Evolutionary conservation across 768 basidiomycete species (phyloP).

Genomic region (Podaxis carcinomalis): DNA sequence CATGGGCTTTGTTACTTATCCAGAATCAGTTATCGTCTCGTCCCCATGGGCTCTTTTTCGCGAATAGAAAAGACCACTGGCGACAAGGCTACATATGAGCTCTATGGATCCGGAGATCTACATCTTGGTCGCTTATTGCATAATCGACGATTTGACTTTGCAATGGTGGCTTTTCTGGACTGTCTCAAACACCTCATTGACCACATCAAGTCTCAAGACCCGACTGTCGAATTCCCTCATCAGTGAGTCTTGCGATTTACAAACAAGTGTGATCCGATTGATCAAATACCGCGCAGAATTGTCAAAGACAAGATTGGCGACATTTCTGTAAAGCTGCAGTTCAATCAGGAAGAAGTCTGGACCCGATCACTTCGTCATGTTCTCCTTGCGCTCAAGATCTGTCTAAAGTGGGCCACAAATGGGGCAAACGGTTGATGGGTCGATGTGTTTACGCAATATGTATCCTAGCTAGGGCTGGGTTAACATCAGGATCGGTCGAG

Average conservation of each 20-base stretch:
- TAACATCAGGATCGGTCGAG: no score
- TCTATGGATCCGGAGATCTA: conserved; percentile 93
- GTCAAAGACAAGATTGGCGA: conserved; percentile 95
- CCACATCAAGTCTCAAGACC: conserved; percentile 70
- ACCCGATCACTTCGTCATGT: conserved; percentile 91
- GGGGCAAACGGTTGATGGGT: conserved; percentile 57
- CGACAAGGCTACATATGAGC: conserved; percentile 82
- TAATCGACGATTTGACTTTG: conserved; percentile 93
- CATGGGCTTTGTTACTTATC: conserved; percentile 1
- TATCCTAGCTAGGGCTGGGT: no score
- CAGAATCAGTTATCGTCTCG: conserved; percentile 68
- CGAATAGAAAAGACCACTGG: conserved; percentile 80
- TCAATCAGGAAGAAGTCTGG: conserved; percentile 95
- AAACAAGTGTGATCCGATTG: conserved; percentile 10
- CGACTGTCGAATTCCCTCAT: conserved; percentile 75
- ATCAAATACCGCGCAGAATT: conserved; percentile 45
- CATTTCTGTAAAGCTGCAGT: conserved; percentile 89
- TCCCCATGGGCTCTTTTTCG: conserved; percentile 95
- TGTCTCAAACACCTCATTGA: conserved; percentile 92
- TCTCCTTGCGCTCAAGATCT: conserved; percentile 81
- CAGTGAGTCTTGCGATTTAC: conserved; percentile 53
- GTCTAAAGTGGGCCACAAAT: conserved; percentile 83
- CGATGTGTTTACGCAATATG: not conserved
- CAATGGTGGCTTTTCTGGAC: conserved; percentile 95
- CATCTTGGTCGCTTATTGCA: conserved; percentile 86